These are phyloP conservation scores for Sugiyamaella japonica DNA, from an alignment of 1,139 yeast species.

Conservation along the genomic window DNA sequence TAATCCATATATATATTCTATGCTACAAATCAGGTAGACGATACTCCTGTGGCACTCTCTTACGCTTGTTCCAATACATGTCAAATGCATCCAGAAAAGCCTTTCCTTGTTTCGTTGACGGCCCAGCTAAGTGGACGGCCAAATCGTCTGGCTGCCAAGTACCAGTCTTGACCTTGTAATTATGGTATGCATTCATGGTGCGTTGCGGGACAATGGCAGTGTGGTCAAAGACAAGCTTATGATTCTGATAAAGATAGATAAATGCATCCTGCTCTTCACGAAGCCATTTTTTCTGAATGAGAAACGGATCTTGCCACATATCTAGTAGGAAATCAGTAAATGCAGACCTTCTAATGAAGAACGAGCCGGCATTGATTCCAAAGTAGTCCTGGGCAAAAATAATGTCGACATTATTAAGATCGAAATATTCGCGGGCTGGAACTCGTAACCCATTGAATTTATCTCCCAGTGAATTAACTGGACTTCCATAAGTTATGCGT, in stretches of 20 bases:
- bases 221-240: constrained; percentile 33
- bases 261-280: constrained; percentile 33
- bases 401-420: constrained; percentile 27
- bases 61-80: constrained; percentile 5
- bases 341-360: constrained; percentile 36
- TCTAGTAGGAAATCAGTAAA: constrained; percentile 27
- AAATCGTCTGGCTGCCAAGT: constrained; percentile 32
- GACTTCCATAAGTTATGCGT: constrained; percentile 30
- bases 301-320: constrained; percentile 27
- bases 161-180: constrained; percentile 26
- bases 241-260: constrained; percentile 28
- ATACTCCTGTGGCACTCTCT: constrained; percentile 22
- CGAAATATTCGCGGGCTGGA: constrained; percentile 26
- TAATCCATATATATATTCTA: no score
- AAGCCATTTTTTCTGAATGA: constrained; percentile 20
- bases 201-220: constrained; percentile 42
- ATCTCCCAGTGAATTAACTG: constrained; percentile 25
- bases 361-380: constrained; percentile 40
- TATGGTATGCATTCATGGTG: constrained; percentile 36
- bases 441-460: constrained; percentile 24
- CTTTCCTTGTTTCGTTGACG: background rate
- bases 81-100: constrained; percentile 1
- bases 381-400: constrained; percentile 32
- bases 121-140: constrained; percentile 36
- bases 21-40: constrained; percentile 1